These are phyloP conservation scores for Juncus effusus DNA, from an alignment of 176 grass and related monocot genomes.

Conservation along the genomic window DNA sequence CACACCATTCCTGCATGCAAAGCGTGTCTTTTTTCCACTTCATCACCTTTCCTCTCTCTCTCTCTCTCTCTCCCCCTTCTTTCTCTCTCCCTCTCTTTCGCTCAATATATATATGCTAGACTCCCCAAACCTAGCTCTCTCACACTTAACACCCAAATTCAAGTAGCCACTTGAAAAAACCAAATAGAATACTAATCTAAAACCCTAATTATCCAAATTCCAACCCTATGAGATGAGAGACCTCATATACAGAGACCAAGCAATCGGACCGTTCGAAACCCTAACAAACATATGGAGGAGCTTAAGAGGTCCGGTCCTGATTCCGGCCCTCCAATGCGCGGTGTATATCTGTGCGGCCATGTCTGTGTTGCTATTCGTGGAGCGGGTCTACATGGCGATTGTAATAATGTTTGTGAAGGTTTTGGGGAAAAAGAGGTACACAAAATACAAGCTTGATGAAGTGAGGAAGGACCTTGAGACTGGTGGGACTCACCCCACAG, in stretches of 20 bases:
- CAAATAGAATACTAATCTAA: neutral
- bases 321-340: slow-evolving; percentile 47
- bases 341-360: slow-evolving; percentile 59
- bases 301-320: slow-evolving; percentile 34
- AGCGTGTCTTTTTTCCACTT: slow-evolving; percentile 29
- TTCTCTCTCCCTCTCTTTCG: too few species aligned
- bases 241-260: slow-evolving; percentile 22
- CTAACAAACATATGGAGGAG: slow-evolving; percentile 32
- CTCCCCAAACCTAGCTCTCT: neutral
- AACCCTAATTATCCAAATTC: neutral
- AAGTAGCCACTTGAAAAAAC: neutral
- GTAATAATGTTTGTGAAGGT: slow-evolving; percentile 57
- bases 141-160: neutral
- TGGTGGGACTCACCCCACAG: slow-evolving; percentile 37
- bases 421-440: slow-evolving; percentile 29
- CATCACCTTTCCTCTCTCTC: slow-evolving; percentile 32
- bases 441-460: slow-evolving; percentile 22
- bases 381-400: slow-evolving; percentile 83
- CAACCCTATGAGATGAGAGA: slow-evolving; percentile 22
- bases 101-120: neutral
- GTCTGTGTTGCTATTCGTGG: slow-evolving; percentile 80
- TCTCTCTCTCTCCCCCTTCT: slow-evolving; percentile 8
- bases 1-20: slow-evolving; percentile 36
- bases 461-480: slow-evolving; percentile 33
- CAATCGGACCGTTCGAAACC: neutral